Base-by-base conservation (phyloP, 768 basidiomycete species). In the Pisolithus sp. region DNA sequence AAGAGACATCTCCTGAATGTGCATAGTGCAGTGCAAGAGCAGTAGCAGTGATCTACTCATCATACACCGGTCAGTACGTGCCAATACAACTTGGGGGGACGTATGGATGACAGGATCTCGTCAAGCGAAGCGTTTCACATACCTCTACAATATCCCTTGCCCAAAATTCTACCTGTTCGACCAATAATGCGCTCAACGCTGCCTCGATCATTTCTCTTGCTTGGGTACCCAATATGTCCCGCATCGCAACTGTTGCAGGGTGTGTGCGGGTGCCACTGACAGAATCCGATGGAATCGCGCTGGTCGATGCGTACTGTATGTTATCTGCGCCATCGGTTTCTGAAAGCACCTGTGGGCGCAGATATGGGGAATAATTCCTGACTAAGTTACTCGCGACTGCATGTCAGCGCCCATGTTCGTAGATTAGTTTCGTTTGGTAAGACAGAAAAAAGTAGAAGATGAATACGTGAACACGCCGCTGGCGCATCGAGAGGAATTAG, bases 341-440 rank as follows among this genome's bases (percentile, higher is more conserved):
- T 51, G 54, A 28, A 7, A 45, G 18, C 12, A 24, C 17, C 24
- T 49, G 18, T 8, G 65, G 56, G 49, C 80, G 68, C 59, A 95
- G 78, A 70, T 93, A 86, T 15, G 93, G 92, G 41, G 88, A 89
- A 67, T 94, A 93, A 64, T 93, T 93, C 76, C 81, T 79, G 76
- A 91, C 89, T 88, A 94, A 74, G 78, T 92, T 90, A 61, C 76
- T 79, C 69, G 79, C 79, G 79, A 93, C 93, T 93, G 73, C 63
- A 71, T 55, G 73, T 86, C 81, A 88, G 85, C 82, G 79, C 79
- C 76, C 78, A 76, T 49, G 30, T 34, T 56, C 31, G 37, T 58
- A 51, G 53, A 56, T 59, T 56, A 60, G 53, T 57, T 53, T 57
- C 54, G 48, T 58, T 54, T 52, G 53, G 31, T 56, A 54, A 57